Evolutionary conservation across 2,329 filamentous ascomycete genomes (phyloP).

Genomic region (Rhinocladiella mackenziei): DNA sequence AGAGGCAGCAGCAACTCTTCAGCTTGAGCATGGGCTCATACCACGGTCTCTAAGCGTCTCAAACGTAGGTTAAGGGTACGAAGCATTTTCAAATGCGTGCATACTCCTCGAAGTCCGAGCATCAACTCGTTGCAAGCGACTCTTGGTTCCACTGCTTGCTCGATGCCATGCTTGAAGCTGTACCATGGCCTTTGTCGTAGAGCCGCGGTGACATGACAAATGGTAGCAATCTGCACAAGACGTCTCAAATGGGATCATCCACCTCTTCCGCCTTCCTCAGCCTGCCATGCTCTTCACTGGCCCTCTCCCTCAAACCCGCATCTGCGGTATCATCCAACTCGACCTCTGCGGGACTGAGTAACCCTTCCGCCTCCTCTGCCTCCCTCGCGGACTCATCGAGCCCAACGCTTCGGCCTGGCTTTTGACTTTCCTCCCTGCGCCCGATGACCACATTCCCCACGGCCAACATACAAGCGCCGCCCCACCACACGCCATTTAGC

Average conservation of each 20-base stretch:
- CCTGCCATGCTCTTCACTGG: slow-evolving; percentile 13
- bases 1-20: no score
- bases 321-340: slow-evolving; percentile 16
- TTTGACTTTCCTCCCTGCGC: slow-evolving; percentile 45
- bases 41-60: no score
- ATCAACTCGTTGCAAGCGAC: no score
- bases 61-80: no score
- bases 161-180: no score
- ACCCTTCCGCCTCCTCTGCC: slow-evolving; percentile 19
- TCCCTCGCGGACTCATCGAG: slow-evolving; percentile 14
- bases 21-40: no score
- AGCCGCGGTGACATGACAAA: neutral
- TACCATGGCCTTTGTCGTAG: neutral
- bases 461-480: slow-evolving; percentile 57
- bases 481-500: slow-evolving; percentile 57
- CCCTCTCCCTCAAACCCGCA: neutral
- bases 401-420: slow-evolving; percentile 14
- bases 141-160: no score
- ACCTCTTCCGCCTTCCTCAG: slow-evolving; percentile 17
- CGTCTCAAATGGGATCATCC: slow-evolving; percentile 20
- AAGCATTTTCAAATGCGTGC: no score
- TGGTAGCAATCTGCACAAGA: neutral
- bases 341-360: slow-evolving; percentile 12
- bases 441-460: slow-evolving; percentile 62
- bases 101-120: no score